Evolutionary conservation across 352 stramenopile genomes (phyloP).

Genomic region (Phytophthora meadii): DNA sequence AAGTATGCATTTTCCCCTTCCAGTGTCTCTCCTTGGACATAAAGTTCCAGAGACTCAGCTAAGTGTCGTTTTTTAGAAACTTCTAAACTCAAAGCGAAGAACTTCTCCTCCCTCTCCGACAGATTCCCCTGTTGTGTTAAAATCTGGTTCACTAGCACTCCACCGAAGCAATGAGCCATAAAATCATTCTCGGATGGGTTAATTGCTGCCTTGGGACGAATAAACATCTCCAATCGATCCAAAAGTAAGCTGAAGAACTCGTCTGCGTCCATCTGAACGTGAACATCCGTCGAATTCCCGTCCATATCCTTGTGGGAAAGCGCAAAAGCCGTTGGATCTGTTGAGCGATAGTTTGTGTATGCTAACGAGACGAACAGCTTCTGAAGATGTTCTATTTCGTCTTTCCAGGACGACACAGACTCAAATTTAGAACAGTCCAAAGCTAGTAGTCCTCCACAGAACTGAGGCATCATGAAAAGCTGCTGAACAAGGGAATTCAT

Average conservation of each 20-base stretch:
- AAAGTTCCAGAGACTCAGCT: conserved; percentile 65
- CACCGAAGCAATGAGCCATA: conserved; percentile 72
- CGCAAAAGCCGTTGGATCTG: conserved; percentile 73
- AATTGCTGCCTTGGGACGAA: conserved; percentile 14
- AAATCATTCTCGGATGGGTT: conserved; percentile 35
- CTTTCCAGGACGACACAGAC: conserved; percentile 36
- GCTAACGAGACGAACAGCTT: conserved; percentile 69
- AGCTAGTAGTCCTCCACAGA: conserved; percentile 58
- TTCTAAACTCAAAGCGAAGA: conserved; percentile 85
- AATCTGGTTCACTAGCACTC: conserved; percentile 85
- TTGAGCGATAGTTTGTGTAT: conserved; percentile 48
- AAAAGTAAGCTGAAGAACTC: conserved; percentile 85
- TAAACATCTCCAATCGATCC: conserved; percentile 79
- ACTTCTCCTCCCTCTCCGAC: conserved; percentile 85
- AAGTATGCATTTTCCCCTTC: conserved; percentile 86
- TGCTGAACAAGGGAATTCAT: conserved; percentile 99
- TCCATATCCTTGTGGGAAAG: conserved; percentile 77
- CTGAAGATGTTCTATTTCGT: conserved; percentile 75
- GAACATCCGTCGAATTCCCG: conserved; percentile 73
- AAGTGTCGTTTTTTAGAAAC: conserved; percentile 77
- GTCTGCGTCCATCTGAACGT: conserved; percentile 84
- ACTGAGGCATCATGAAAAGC: conserved; percentile 87
- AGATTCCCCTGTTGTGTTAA: conserved; percentile 78
- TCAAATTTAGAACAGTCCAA: conserved; percentile 35
- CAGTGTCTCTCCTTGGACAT: conserved; percentile 77